Percentiles rank a stretch among this genome's conserved stretches.
Conservation (phyloP, 192 early-diverging fungal species). For the Umbelopsis vinacea region DNA sequence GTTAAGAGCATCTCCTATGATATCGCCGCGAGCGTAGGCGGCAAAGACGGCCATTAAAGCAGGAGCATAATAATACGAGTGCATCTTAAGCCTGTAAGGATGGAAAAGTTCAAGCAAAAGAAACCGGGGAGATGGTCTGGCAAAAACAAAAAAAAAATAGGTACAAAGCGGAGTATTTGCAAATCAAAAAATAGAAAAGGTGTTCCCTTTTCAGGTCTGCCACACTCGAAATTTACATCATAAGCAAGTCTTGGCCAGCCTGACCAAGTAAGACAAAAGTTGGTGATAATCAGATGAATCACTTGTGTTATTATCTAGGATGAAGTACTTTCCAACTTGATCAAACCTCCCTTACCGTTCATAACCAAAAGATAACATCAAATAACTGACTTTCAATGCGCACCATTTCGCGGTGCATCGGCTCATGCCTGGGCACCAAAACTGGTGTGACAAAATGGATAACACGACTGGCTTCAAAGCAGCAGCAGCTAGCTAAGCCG, state of each 20-base stretch:
- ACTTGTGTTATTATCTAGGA: background rate
- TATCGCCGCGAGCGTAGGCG: constrained; percentile 6
- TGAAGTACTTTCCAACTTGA: no score
- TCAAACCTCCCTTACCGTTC: background rate
- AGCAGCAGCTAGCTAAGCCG: no score
- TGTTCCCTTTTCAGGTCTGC: constrained; percentile 3
- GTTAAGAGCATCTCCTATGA: background rate
- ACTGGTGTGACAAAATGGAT: no score
- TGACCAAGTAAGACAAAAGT: background rate
- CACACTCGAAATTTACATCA: background rate
- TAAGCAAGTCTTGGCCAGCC: background rate
- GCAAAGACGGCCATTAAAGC: background rate
- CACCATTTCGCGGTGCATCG: background rate
- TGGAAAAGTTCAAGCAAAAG: constrained; percentile 7
- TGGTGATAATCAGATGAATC: background rate
- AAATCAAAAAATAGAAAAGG: constrained; percentile 8
- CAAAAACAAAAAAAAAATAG: constrained; percentile 9
- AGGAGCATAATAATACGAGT: constrained; percentile 18
- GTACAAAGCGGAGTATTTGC: background rate
- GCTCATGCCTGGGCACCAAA: no score
- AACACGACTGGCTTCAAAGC: no score
- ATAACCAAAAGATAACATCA: background rate
- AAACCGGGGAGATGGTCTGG: background rate
- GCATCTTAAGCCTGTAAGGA: background rate
- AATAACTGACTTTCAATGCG: background rate